These are phyloP conservation scores for Arthrobotrys megalospora DNA, from an alignment of 2,329 filamentous ascomycete genomes.

Conservation along the genomic window DNA sequence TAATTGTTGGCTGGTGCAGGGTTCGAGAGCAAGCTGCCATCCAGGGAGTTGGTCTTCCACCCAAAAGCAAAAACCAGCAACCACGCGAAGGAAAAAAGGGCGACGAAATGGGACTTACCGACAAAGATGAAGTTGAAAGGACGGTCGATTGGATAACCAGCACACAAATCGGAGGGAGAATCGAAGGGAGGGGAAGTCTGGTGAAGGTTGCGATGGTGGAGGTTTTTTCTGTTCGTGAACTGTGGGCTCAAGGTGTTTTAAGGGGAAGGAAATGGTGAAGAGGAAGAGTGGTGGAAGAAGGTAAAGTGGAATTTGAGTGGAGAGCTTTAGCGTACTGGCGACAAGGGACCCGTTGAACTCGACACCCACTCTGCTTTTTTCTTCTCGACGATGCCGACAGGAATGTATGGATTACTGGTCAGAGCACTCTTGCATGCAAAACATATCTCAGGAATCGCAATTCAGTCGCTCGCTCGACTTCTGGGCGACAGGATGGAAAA, in stretches of 20 bases:
- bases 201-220: constrained; percentile 28
- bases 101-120: constrained; percentile 56
- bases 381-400: neutral
- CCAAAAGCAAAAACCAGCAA: constrained; percentile 56
- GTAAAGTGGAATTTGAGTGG: constrained; percentile 51
- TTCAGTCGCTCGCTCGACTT: constrained; percentile 17
- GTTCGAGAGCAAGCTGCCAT: constrained; percentile 34
- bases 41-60: constrained; percentile 28
- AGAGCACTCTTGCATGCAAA: neutral
- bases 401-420: neutral
- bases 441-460: constrained; percentile 5
- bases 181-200: constrained; percentile 38
- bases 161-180: constrained; percentile 49
- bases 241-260: constrained; percentile 57
- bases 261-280: constrained; percentile 45
- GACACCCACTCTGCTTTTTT: constrained; percentile 40
- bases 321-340: constrained; percentile 51
- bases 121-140: constrained; percentile 37
- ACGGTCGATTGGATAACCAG: constrained; percentile 53
- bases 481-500: constrained; percentile 24
- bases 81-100: constrained; percentile 35
- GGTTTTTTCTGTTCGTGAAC: constrained; percentile 38
- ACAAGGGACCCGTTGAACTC: constrained; percentile 43
- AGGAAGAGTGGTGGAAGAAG: constrained; percentile 27
- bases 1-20: constrained; percentile 37